Percentiles rank a stretch among this genome's conserved stretches.
Conservation (phyloP, 345 rosid genomes). For the Microcos paniculata region DNA sequence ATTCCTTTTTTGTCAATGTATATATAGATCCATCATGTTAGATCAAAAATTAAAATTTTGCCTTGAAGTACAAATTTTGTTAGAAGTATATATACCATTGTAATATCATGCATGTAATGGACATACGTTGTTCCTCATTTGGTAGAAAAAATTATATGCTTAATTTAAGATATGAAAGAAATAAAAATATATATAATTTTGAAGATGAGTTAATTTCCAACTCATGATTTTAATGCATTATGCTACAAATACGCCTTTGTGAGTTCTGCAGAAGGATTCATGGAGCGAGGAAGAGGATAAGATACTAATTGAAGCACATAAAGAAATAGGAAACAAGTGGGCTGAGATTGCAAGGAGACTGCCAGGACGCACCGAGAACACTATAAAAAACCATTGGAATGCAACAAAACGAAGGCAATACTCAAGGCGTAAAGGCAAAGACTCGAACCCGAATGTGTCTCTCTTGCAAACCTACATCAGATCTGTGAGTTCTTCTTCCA, state of each 20-base stretch:
- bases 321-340: slow-evolving; percentile 63
- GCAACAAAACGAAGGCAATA: slow-evolving; percentile 52
- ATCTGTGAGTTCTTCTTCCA: slow-evolving; percentile 4
- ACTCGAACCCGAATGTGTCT: background rate
- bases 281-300: slow-evolving; percentile 72
- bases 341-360: slow-evolving; percentile 63
- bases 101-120: no score
- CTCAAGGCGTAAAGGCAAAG: slow-evolving; percentile 39
- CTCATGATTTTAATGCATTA: background rate
- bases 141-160: no score
- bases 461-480: slow-evolving; percentile 45
- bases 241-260: background rate
- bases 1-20: no score
- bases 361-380: slow-evolving; percentile 63
- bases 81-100: no score
- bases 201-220: no score
- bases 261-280: slow-evolving; percentile 51
- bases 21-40: no score
- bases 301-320: slow-evolving; percentile 45
- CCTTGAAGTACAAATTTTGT: no score
- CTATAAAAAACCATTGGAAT: slow-evolving; percentile 58
- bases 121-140: no score
- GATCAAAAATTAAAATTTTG: no score
- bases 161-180: no score
- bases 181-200: no score